Base-by-base conservation (phyloP, 108 stramenopile genomes). In the Poteriospumella lacustris region DNA sequence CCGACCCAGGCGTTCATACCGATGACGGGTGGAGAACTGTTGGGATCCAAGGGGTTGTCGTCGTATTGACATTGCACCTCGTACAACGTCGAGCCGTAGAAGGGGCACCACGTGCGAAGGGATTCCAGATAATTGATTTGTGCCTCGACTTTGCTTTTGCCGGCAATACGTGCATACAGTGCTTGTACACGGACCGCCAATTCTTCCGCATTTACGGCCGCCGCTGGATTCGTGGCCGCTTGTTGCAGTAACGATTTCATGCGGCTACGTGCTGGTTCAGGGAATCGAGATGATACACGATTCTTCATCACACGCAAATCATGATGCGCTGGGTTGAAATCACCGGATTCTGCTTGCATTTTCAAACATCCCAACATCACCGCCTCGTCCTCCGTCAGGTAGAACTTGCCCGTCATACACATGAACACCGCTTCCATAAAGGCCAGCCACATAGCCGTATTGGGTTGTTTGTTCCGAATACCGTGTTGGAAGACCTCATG, bases 321-420 rank as follows among this genome's bases (percentile, higher is more conserved):
- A 73, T 73, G 70, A 5, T 5, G n/a, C 12, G 3, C 47, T 5
- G 70, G 44, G 33, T 3, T 34, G 33, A 52, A 73, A 38, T 73
- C 70, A 12, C 70, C 70, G 9, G 70, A 5, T 52, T 73, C 70
- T 26, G 70, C 70, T 34, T 73, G 70, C 5, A 73, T 5, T 38
- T 73, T 73, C 33, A 73, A 73, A 56, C 70, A 73, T 24, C 70
- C 70, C 28, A 73, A 56, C 5, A 73, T 9, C 5, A 73, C 36
- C 5, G 12, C 9, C 41, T 73, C 70, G 28, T 73, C 70, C 42
- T 73, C 70, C 5, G 70, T 73, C 5, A 73, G 41, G 24, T 73
- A 38, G 41, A 26, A 73, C 5, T 73, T 73, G 26, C 70, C 70
- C 24, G 19, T 73, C 9, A 42, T 3, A 19, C 43, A 44, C 33